Evolutionary conservation across 305 asterid species (phyloP).

Genomic region (Ajuga reptans): DNA sequence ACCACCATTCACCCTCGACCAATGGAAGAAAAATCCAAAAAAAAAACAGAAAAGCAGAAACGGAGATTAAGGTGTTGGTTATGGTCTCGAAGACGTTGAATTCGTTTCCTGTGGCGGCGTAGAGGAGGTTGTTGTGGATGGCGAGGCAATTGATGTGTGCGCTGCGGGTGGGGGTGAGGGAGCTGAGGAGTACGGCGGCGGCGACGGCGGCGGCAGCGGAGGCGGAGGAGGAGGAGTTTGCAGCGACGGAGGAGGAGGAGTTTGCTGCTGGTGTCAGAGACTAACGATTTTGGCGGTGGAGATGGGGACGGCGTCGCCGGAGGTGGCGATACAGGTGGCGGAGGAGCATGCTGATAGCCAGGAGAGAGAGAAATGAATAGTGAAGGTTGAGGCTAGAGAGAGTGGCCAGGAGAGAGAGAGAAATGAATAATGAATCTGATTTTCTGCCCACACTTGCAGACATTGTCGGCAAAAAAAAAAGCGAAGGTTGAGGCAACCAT

Average conservation of each 20-base stretch:
- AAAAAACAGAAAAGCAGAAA: no score
- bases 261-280: slow-evolving; percentile 20
- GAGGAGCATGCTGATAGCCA: slow-evolving; percentile 56
- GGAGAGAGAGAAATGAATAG: slow-evolving; percentile 31
- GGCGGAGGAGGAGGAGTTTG: slow-evolving; percentile 22
- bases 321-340: slow-evolving; percentile 28
- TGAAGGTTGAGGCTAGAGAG: no score
- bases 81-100: slow-evolving; percentile 40
- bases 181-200: slow-evolving; percentile 24
- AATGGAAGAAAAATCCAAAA: no score
- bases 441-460: no score
- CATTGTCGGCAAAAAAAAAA: no score
- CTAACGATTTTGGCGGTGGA: slow-evolving; percentile 24
- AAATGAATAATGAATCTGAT: no score
- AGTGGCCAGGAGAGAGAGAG: neutral
- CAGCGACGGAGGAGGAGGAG: slow-evolving; percentile 35
- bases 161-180: slow-evolving; percentile 26
- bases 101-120: slow-evolving; percentile 54
- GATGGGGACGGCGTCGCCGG: slow-evolving; percentile 22
- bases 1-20: no score
- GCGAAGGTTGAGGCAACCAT: no score
- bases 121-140: slow-evolving; percentile 51
- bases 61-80: slow-evolving; percentile 25
- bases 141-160: slow-evolving; percentile 40
- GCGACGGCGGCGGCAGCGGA: no score